Evolutionary conservation across 805 yeast genomes (phyloP).

Genomic region (Candida easanensis): DNA sequence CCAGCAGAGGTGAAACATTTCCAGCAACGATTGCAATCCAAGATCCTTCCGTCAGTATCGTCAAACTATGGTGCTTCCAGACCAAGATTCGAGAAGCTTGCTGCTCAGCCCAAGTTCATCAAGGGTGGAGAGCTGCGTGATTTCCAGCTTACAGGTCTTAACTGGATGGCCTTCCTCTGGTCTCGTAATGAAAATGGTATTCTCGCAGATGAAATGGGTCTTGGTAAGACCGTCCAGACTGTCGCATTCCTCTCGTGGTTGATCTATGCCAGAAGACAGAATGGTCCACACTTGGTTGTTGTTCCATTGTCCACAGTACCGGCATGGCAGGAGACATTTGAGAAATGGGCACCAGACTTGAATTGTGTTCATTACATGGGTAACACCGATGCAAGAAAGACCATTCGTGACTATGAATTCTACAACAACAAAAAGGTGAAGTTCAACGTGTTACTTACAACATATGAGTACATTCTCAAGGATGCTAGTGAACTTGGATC

Average conservation of each 20-base stretch:
- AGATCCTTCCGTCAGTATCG: conserved; percentile 77
- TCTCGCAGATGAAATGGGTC: conserved; percentile 97
- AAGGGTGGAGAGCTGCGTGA: conserved; percentile 92
- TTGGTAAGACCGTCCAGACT: conserved; percentile 97
- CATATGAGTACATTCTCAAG: conserved; percentile 93
- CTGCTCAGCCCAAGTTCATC: conserved; percentile 82
- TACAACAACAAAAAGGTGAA: conserved; percentile 73
- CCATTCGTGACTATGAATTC: conserved; percentile 82
- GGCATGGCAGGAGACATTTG: conserved; percentile 99
- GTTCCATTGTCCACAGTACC: conserved; percentile 96
- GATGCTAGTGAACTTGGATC: conserved; percentile 79
- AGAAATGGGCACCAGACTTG: conserved; percentile 95
- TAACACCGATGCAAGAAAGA: conserved; percentile 78
- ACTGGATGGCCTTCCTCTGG: conserved; percentile 99
- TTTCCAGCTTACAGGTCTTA: conserved; percentile 95
- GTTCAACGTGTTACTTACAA: conserved; percentile 88
- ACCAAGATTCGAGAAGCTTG: conserved; percentile 86
- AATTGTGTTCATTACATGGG: conserved; percentile 93
- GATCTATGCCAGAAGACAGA: conserved; percentile 90
- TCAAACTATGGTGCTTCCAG: conserved; percentile 72
- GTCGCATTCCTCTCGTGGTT: conserved; percentile 94
- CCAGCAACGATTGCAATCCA: conserved; percentile 77
- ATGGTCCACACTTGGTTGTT: conserved; percentile 95
- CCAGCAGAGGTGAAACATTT: conserved; percentile 82
- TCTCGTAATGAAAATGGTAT: conserved; percentile 96